phyloP scores from a whole-genome alignment of 805 yeast species.

The Sugiyamaella boreocaroliniensis region DNA sequence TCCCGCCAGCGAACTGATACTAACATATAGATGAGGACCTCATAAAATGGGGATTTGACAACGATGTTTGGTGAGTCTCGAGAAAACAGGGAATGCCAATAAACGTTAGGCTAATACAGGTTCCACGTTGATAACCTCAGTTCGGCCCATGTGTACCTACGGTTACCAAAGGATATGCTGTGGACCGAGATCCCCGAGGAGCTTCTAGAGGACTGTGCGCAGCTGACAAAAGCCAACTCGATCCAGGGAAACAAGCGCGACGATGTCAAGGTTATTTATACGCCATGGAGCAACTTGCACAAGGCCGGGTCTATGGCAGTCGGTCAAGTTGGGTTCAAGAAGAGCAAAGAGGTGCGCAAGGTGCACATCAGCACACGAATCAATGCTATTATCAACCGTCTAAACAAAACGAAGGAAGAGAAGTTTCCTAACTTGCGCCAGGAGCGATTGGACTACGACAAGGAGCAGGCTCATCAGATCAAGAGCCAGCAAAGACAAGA shows the following conservation, averaged over 20 bases:
- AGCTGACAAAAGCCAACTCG: slow-evolving; percentile 69
- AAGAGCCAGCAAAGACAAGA: slow-evolving; percentile 36
- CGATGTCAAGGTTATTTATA: slow-evolving; percentile 59
- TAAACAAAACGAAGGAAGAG: slow-evolving; percentile 61
- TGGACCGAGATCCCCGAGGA: slow-evolving; percentile 47
- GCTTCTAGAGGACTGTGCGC: slow-evolving; percentile 54
- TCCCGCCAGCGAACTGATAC: background rate
- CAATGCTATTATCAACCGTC: slow-evolving; percentile 51
- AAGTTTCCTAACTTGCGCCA: slow-evolving; percentile 41
- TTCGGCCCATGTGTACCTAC: slow-evolving; percentile 69
- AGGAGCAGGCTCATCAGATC: slow-evolving; percentile 29
- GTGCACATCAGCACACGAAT: slow-evolving; percentile 50
- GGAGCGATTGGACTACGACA: slow-evolving; percentile 38
- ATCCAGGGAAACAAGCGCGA: slow-evolving; percentile 67
- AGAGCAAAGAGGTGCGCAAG: slow-evolving; percentile 47
- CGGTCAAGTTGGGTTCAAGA: slow-evolving; percentile 72
- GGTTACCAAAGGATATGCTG: slow-evolving; percentile 42
- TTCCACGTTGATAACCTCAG: slow-evolving; percentile 74
- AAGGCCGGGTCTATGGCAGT: slow-evolving; percentile 67
- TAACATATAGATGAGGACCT: slow-evolving; percentile 38
- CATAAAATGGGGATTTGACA: slow-evolving; percentile 57
- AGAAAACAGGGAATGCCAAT: background rate
- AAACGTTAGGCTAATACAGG: slow-evolving; percentile 13
- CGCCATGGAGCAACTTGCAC: slow-evolving; percentile 65
- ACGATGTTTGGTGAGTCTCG: slow-evolving; percentile 58